These are phyloP conservation scores for Aspergillus tubingensis DNA, from an alignment of 2,329 filamentous ascomycete genomes.

Conservation along the genomic window DNA sequence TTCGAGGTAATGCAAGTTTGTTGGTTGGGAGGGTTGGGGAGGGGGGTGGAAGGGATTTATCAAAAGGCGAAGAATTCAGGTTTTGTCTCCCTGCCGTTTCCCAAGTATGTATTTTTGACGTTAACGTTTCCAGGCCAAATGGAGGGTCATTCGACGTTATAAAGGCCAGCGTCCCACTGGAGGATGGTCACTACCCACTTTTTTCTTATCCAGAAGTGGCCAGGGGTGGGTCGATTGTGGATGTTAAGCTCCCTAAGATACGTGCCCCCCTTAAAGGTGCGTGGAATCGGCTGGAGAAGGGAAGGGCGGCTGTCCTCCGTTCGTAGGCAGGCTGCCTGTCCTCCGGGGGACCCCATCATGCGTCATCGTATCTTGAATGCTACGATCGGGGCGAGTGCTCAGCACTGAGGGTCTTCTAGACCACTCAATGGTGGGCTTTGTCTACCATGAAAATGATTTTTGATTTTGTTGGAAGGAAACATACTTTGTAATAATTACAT, in stretches of 20 bases:
- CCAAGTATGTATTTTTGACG: slow-evolving; percentile 10
- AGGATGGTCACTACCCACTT: slow-evolving; percentile 36
- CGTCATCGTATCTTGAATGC: slow-evolving; percentile 1
- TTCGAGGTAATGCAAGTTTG: not conserved
- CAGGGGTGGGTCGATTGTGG: slow-evolving; percentile 37
- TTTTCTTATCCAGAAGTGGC: slow-evolving; percentile 31
- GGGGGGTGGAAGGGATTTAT: slow-evolving; percentile 2
- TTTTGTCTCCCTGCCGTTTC: slow-evolving; percentile 5
- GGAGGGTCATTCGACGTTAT: slow-evolving; percentile 36
- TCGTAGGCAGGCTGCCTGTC: not conserved
- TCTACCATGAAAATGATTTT: no score
- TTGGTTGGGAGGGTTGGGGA: not conserved
- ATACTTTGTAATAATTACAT: not conserved
- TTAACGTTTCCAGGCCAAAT: slow-evolving; percentile 21
- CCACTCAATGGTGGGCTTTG: not conserved
- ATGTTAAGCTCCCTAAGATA: slow-evolving; percentile 26
- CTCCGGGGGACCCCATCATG: not conserved
- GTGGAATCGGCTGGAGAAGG: slow-evolving; percentile 14
- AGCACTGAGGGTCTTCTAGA: not conserved
- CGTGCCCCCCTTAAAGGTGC: slow-evolving; percentile 10
- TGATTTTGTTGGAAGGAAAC: no score
- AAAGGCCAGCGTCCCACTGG: slow-evolving; percentile 34
- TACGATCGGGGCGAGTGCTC: not conserved
- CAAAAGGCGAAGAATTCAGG: slow-evolving; percentile 2
- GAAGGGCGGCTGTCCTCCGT: slow-evolving; percentile 5